phyloP scores from a whole-genome alignment of 148 eudicot species.

The Rhododendron kiyosumense region DNA sequence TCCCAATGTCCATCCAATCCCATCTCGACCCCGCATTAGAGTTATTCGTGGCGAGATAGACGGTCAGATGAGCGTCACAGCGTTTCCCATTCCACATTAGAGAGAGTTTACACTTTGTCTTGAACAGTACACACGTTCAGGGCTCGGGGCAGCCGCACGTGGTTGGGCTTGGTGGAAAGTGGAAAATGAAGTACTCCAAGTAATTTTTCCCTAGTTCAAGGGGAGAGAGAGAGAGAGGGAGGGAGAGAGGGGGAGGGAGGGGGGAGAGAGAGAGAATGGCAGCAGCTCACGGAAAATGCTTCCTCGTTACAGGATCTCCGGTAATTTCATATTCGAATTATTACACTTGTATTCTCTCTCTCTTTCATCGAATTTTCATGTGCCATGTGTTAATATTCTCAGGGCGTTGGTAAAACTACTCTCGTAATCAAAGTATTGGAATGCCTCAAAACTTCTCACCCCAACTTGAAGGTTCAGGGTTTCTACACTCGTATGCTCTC shows the following conservation, averaged over 20 bases:
- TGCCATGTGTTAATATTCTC: not conserved
- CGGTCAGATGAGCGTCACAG: too few relatives aligned
- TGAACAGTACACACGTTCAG: too few relatives aligned
- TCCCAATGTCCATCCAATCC: too few relatives aligned
- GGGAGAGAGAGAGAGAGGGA: too few relatives aligned
- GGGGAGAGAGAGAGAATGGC: constrained; percentile 37
- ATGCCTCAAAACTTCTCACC: constrained; percentile 49
- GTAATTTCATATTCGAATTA: constrained; percentile 15
- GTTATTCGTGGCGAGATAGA: too few relatives aligned
- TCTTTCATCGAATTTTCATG: not conserved
- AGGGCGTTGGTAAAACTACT: constrained; percentile 87
- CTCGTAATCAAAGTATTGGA: constrained; percentile 55
- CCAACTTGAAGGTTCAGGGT: constrained; percentile 76
- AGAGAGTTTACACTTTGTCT: too few relatives aligned
- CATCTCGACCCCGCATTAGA: too few relatives aligned
- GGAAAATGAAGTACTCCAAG: too few relatives aligned
- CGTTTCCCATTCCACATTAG: too few relatives aligned
- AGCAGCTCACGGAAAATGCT: constrained; percentile 62
- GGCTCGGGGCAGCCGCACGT: too few relatives aligned
- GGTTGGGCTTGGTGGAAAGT: too few relatives aligned
- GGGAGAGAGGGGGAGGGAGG: not conserved
- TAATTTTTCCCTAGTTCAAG: too few relatives aligned
- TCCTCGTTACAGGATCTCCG: constrained; percentile 73
- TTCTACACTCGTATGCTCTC: constrained; percentile 68
- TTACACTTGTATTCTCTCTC: not conserved